Base-by-base conservation (phyloP, 768 basidiomycete species). In the Amanita jacksonii region DNA sequence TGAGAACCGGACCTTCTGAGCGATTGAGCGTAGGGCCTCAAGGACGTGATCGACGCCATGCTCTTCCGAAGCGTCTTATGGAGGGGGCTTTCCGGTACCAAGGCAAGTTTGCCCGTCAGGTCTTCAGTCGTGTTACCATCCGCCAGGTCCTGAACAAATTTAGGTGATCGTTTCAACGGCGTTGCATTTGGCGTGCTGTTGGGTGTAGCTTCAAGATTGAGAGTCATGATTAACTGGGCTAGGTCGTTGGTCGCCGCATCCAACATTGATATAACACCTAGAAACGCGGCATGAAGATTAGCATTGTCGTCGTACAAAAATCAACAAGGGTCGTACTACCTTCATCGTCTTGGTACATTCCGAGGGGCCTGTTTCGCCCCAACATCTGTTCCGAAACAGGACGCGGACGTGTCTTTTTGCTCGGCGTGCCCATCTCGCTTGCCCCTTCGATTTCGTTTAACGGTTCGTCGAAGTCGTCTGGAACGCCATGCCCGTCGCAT, bases 121-220 rank as follows among this genome's bases (percentile, higher is more conserved):
- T 27, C 24, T 15, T 25, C 36, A 51, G 45, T 30, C 15, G 55
- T 47, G 13, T 13, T 6, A 28, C n/a, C n/a, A n/a, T n/a, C n/a
- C n/a, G n/a, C 43, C 32, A 38, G 42, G 35, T 46, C 45, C 20
- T 46, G 22, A 25, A 46, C 38, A 8, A 57, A 52, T 7, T 52
- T 47, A 8, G 64, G 60, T 0, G 69, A 67, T 24, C 60, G 63
- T 19, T 62, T 60, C 18, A 69, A 60, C 2, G 76, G 73, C 1
- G 73, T 68, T 41, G 63, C 47, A 25, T 75, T 71, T 1, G 72
- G 67, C 1, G 71, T 75, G 5, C 57, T 69, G 2, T 68, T 66
- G 0, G 85, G 86, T 0, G 87, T 89, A 3, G 84, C 83, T 55
- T 86, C 77, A 3, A 90, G 66, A 51, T 88, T 83, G n/a, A 90